These are phyloP conservation scores for Daldinia caldariorum DNA, from an alignment of 495 filamentous ascomycete species.

Conservation along the genomic window DNA sequence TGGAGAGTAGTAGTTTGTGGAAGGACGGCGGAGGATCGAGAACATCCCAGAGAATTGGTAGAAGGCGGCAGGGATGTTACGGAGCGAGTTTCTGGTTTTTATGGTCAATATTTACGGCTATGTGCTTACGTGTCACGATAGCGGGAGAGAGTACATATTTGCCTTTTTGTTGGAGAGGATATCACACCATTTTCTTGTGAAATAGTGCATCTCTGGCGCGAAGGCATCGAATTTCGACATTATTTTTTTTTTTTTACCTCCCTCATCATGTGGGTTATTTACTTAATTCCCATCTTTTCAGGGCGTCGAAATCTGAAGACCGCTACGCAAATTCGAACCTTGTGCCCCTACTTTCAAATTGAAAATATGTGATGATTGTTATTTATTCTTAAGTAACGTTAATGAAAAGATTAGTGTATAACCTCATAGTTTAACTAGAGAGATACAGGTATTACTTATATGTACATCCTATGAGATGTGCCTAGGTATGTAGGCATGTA, in stretches of 20 bases:
- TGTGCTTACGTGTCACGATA: slow-evolving; percentile 47
- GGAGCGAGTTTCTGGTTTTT: slow-evolving; percentile 33
- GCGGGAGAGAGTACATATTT: slow-evolving; percentile 40
- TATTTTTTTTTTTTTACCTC: background rate
- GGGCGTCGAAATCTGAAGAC: slow-evolving; percentile 9
- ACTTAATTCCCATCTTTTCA: slow-evolving; percentile 10
- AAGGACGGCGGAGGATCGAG: slow-evolving; percentile 9
- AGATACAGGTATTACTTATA: too few species aligned
- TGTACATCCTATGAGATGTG: too few species aligned
- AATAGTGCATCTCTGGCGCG: slow-evolving; percentile 45
- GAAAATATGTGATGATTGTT: background rate
- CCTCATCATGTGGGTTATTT: background rate
- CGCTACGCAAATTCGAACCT: slow-evolving; percentile 19
- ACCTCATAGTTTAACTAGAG: too few species aligned
- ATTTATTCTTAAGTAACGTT: too few species aligned
- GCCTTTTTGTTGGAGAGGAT: slow-evolving; percentile 36
- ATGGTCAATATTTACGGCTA: slow-evolving; percentile 41
- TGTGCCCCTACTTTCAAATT: slow-evolving; percentile 5
- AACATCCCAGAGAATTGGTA: slow-evolving; percentile 18
- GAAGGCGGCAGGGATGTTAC: slow-evolving; percentile 26
- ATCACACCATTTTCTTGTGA: slow-evolving; percentile 40
- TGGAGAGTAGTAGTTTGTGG: slow-evolving; percentile 16
- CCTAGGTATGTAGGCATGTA: background rate
- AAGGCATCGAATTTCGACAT: slow-evolving; percentile 35
- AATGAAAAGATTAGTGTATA: too few species aligned